Base-by-base conservation (phyloP, 805 yeast species). In the Candida nanaspora region DNA sequence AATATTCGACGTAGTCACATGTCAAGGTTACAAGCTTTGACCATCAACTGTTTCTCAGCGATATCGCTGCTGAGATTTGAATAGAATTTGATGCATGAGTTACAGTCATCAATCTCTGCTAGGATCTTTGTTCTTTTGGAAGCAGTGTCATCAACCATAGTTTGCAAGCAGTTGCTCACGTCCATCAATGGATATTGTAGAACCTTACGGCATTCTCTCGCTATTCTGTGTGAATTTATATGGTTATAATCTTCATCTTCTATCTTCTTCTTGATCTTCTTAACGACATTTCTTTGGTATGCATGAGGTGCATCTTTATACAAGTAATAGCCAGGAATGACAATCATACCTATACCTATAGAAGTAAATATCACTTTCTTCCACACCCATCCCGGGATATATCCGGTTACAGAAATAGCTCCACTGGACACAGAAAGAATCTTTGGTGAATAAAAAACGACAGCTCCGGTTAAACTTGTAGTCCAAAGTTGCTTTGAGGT, bases 251-350 rank as follows among this genome's bases (percentile, higher is more conserved):
- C 96, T 49, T 79, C 61, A 14, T 73, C 75, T 33, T 69, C 68
- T 27, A 93, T 66, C 52, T 82, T 83, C 6, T 55, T 55, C 46
- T 74, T 75, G 48, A 91, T 74, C 59, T 84, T 86, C 37, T 72
- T 68, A 0, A 93, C 87, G 43, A 87, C 72, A 43, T 88, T 88
- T 48, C 87, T 69, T 16, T 96, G 94, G 51, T 86, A 78, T 0
- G 97, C 95, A 51, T 82, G 76, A 2, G 97, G 97, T 13, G 94
- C 77, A 59, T 93, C 98, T 44, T 71, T 68, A 16, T 87, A 65
- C 42, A 88, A 57, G 52, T 85, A 87, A 32, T 55, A 57, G 7
- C 50, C 42, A 11, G 65, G 64, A 33, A 56, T 33, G 8, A 59
- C 62, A 21, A 74, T 69, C 6, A 68, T 48, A n/a, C 49, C 43